Percentiles rank a stretch among this genome's conserved stretches.
phyloP scores from a whole-genome alignment of 1,139 yeast genomes.

The Zygoascus hellenicus region DNA sequence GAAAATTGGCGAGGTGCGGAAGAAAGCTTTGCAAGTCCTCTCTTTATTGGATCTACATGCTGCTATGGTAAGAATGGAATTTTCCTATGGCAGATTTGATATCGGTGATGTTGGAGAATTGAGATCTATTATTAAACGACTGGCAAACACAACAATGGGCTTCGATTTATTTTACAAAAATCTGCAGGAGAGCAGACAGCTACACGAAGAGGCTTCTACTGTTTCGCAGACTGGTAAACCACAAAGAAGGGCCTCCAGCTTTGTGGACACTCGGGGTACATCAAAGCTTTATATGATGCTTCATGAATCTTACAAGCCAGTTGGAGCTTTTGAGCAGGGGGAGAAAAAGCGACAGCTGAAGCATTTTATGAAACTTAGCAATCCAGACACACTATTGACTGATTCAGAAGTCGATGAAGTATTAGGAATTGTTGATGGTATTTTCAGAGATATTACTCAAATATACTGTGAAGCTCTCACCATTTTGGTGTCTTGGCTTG shows the following conservation, averaged over 20 bases:
- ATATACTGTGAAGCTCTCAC: slow-evolving; percentile 17
- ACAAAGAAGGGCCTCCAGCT: not conserved
- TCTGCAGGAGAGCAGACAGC: slow-evolving; percentile 17
- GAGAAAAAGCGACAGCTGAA: slow-evolving; percentile 11
- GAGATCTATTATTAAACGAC: slow-evolving; percentile 13
- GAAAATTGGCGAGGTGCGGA: slow-evolving; percentile 10
- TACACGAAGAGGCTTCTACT: slow-evolving; percentile 11
- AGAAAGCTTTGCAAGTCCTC: slow-evolving; percentile 2
- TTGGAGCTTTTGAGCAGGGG: slow-evolving; percentile 17
- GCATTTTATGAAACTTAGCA: slow-evolving; percentile 6
- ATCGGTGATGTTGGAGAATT: slow-evolving; percentile 21
- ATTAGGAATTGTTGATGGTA: slow-evolving; percentile 14
- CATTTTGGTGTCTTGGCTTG: slow-evolving; percentile 20
- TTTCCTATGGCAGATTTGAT: slow-evolving; percentile 24
- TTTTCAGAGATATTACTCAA: slow-evolving; percentile 15
- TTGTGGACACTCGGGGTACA: slow-evolving; percentile 1
- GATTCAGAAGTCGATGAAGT: slow-evolving; percentile 21
- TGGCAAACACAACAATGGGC: slow-evolving; percentile 17
- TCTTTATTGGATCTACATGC: slow-evolving; percentile 23
- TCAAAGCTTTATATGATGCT: slow-evolving; percentile 16
- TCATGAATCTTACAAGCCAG: slow-evolving; percentile 19
- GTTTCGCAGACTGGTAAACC: not conserved
- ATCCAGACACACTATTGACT: slow-evolving; percentile 12
- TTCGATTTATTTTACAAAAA: slow-evolving; percentile 19
- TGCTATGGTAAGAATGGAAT: slow-evolving; percentile 19